Conservation (phyloP, 2,329 filamentous ascomycete species). For the Aureobasidium sp. region DNA sequence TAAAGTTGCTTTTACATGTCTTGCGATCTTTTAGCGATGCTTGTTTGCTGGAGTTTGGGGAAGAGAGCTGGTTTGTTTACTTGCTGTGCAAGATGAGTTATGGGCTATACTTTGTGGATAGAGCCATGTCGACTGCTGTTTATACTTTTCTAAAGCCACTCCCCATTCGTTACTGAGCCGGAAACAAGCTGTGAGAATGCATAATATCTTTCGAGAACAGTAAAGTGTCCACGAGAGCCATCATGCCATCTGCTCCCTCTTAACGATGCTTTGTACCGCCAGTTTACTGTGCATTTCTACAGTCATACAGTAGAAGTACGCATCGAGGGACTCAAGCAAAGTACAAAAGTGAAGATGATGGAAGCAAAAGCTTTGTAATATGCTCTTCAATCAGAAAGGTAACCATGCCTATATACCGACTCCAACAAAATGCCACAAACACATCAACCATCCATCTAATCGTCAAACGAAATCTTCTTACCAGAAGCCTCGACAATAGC, state of each 20-base stretch:
- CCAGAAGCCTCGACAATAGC: conserved; percentile 70
- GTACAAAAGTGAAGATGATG: neutral
- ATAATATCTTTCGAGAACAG: too few species aligned
- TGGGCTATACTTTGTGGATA: neutral
- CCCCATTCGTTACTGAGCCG: too few species aligned
- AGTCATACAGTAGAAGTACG: neutral
- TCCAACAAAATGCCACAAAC: neutral
- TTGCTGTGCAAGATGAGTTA: neutral
- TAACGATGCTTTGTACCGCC: too few species aligned
- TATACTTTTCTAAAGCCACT: neutral
- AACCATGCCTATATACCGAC: neutral
- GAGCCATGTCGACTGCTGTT: neutral
- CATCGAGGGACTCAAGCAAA: neutral
- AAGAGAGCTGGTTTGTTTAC: neutral
- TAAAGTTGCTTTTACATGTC: neutral
- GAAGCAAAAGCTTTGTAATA: neutral
- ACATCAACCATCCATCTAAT: neutral
- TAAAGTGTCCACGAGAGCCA: too few species aligned
- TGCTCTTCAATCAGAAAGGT: neutral
- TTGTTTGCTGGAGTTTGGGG: neutral
- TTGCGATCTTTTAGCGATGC: neutral
- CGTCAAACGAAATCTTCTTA: conserved; percentile 73
- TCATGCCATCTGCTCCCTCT: too few species aligned
- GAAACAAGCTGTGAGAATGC: too few species aligned
- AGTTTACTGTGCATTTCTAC: too few species aligned